A percentile compares a stretch with the other conserved stretches of the same genome.
phyloP scores from a whole-genome alignment of 2,329 filamentous ascomycete genomes.

The Sclerotiophoma versabilis region DNA sequence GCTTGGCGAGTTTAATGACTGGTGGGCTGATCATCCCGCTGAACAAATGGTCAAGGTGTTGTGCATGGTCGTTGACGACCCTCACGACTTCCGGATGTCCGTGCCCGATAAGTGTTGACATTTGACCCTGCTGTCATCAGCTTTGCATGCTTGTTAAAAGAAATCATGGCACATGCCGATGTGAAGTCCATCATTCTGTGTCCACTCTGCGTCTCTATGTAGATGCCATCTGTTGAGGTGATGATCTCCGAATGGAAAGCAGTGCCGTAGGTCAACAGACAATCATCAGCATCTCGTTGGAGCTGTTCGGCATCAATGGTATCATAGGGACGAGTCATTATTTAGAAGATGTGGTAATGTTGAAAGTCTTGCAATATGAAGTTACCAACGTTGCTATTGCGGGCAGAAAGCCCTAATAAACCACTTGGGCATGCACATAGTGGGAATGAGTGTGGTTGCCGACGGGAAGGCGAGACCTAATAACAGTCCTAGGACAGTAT shows the following conservation, averaged over 20 bases:
- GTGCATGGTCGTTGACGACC: conserved; percentile 36
- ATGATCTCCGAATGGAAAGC: conserved; percentile 42
- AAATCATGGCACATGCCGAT: conserved; percentile 14
- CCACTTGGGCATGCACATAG: neutral
- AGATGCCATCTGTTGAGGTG: conserved; percentile 35
- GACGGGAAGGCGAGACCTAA: conserved; percentile 1
- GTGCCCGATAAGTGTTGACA: conserved; percentile 41
- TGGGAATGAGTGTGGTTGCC: neutral
- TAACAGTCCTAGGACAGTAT: too few relatives aligned
- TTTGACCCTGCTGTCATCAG: conserved; percentile 22
- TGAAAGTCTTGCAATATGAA: too few relatives aligned
- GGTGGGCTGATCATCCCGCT: conserved; percentile 48
- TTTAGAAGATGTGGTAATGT: too few relatives aligned
- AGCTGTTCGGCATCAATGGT: conserved; percentile 24
- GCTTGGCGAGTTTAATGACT: conserved; percentile 42
- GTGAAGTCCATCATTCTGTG: conserved; percentile 45
- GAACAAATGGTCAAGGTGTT: conserved; percentile 44
- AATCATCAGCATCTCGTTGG: conserved; percentile 30
- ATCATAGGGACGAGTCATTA: conserved; percentile 17
- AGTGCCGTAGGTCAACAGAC: conserved; percentile 33
- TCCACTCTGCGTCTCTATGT: conserved; percentile 39
- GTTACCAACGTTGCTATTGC: too few relatives aligned
- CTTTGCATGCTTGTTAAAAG: neutral
- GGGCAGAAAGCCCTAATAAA: too few relatives aligned
- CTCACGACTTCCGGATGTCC: conserved; percentile 44